Percentiles rank a stretch among this genome's conserved stretches.
phyloP scores from a whole-genome alignment of 2,329 filamentous ascomycete genomes.

The Phialemoniopsis sp. region DNA sequence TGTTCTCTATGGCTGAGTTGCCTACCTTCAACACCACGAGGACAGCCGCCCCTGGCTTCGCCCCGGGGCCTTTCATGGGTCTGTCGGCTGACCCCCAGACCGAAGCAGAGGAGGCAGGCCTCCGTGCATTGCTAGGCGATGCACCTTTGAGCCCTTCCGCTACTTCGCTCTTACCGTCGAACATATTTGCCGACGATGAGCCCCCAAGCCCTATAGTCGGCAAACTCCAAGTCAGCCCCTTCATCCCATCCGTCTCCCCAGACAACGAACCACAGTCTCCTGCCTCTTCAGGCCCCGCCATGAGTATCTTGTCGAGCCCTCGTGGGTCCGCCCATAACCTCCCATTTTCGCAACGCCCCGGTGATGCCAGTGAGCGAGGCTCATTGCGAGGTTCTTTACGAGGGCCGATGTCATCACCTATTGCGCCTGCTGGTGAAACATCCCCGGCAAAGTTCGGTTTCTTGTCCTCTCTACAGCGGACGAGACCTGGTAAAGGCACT shows the following conservation, averaged over 20 bases:
- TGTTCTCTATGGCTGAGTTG: constrained; percentile 28
- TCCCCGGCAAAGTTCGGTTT: no score
- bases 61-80: constrained; percentile 49
- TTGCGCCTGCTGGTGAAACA: constrained; percentile 10
- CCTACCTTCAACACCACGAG: constrained; percentile 36
- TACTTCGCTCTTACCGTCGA: constrained; percentile 68
- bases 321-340: constrained; percentile 57
- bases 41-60: constrained; percentile 47
- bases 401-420: constrained; percentile 35
- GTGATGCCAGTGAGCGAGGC: constrained; percentile 39
- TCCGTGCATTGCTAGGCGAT: constrained; percentile 55
- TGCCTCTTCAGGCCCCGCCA: constrained; percentile 52
- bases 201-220: constrained; percentile 36
- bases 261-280: constrained; percentile 55
- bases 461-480: constrained; percentile 40
- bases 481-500: constrained; percentile 55
- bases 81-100: constrained; percentile 34
- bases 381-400: constrained; percentile 27
- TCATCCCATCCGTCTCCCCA: constrained; percentile 26
- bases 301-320: constrained; percentile 57
- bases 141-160: constrained; percentile 77
- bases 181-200: constrained; percentile 56
- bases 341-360: constrained; percentile 44
- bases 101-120: constrained; percentile 56
- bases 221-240: constrained; percentile 26